A percentile compares a stretch with the other conserved stretches of the same genome.
Evolutionary conservation across 1,284 basidiomycete species (phyloP).

Genomic region (Trametes versicolor): DNA sequence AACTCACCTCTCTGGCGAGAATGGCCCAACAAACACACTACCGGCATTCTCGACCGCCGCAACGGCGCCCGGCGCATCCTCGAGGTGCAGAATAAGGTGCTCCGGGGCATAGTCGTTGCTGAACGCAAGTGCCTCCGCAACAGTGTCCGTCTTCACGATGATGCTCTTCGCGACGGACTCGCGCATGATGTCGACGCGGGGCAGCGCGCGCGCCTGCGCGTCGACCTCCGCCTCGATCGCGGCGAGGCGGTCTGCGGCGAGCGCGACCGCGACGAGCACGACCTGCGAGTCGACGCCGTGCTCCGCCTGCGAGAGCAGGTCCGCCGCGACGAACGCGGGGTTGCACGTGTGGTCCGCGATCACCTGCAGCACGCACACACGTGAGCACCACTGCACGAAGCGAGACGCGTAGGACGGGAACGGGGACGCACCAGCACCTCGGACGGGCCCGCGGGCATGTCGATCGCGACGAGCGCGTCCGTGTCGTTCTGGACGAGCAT

Average conservation of each 20-base stretch:
- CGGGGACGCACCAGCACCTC: constrained; percentile 86
- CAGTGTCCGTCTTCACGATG: constrained; percentile 78
- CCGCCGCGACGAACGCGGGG: constrained; percentile 94
- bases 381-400: neutral
- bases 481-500: constrained; percentile 99
- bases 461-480: constrained; percentile 96
- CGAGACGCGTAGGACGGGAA: neutral
- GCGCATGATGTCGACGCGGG: constrained; percentile 91
- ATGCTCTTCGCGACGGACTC: constrained; percentile 93
- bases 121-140: constrained; percentile 87
- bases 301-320: constrained; percentile 97
- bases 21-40: constrained; percentile 95
- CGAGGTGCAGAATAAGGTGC: constrained; percentile 92
- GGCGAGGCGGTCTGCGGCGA: constrained; percentile 69
- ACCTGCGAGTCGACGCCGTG: constrained; percentile 99
- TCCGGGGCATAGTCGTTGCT: constrained; percentile 99
- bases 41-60: constrained; percentile 88
- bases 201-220: constrained; percentile 85
- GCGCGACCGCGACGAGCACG: constrained; percentile 86
- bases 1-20: constrained; percentile 90
- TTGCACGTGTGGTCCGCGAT: constrained; percentile 91
- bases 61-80: constrained; percentile 75
- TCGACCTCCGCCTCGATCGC: constrained; percentile 91
- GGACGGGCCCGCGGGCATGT: constrained; percentile 99
- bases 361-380: constrained; percentile 62